Evolutionary conservation across 164 flowering plant species (phyloP).

Genomic region (Paratinospora sagittata): DNA sequence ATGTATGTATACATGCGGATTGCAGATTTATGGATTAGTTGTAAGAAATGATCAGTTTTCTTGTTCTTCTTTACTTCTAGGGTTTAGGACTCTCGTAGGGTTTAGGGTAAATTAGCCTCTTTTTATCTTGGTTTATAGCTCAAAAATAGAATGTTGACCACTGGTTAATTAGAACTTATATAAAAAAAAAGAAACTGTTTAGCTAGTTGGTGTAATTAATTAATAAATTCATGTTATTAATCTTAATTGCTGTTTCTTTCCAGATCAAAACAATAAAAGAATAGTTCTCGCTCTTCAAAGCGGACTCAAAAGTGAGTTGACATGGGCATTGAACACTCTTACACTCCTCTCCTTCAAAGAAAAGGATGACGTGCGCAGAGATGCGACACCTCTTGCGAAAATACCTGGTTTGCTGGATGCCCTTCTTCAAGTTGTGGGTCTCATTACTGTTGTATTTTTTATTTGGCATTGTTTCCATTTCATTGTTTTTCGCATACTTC

Average conservation of each 20-base stretch:
- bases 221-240: neutral
- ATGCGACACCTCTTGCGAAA: conserved; percentile 87
- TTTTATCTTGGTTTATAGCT: no score
- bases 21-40: no score
- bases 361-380: conserved; percentile 87
- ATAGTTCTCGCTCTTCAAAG: conserved; percentile 94
- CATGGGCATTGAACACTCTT: conserved; percentile 92
- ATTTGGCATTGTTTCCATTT: neutral
- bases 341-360: conserved; percentile 97
- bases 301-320: conserved; percentile 93
- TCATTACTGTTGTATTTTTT: neutral
- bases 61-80: no score
- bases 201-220: neutral
- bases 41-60: no score
- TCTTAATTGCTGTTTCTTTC: neutral
- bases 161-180: no score
- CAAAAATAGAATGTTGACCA: no score
- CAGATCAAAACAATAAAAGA: conserved; percentile 93
- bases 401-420: conserved; percentile 92
- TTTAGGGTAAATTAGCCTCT: no score
- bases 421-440: conserved; percentile 90
- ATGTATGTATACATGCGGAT: no score
- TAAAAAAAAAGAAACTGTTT: no score
- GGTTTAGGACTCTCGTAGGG: no score
- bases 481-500: neutral